Conservation (phyloP, 768 basidiomycete species). For the Chalciporus chontae region DNA sequence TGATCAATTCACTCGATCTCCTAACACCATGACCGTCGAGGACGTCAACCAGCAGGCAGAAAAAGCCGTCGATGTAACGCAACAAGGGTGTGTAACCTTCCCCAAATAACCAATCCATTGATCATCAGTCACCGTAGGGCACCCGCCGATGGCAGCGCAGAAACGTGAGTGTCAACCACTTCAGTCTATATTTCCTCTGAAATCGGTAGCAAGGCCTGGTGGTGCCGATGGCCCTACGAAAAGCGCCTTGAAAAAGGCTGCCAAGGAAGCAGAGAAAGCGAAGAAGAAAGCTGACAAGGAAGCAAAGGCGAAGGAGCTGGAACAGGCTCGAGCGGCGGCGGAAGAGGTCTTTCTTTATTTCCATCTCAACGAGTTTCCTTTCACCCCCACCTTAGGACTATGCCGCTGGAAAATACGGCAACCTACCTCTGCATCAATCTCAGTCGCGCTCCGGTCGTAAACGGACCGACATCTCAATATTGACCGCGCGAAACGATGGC, state of each 20-base stretch:
- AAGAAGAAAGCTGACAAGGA: constrained; percentile 85
- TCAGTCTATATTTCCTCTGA: neutral
- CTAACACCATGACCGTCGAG: constrained; percentile 13
- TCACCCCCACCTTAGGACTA: constrained; percentile 53
- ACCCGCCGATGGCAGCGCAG: constrained; percentile 8
- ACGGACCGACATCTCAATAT: constrained; percentile 60
- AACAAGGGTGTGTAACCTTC: constrained; percentile 4
- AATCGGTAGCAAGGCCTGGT: constrained; percentile 17
- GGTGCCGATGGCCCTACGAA: constrained; percentile 63
- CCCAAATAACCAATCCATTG: neutral
- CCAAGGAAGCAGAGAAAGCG: constrained; percentile 88
- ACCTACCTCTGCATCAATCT: constrained; percentile 88
- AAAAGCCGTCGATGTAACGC: neutral
- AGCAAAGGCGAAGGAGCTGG: constrained; percentile 73
- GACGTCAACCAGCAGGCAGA: neutral
- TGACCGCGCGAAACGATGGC: constrained; percentile 62
- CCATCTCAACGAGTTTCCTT: constrained; percentile 32
- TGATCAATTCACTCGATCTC: neutral
- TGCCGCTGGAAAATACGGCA: constrained; percentile 78
- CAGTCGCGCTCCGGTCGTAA: constrained; percentile 63
- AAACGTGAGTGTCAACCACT: constrained; percentile 6
- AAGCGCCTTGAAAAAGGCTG: constrained; percentile 86
- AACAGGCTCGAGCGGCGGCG: constrained; percentile 63
- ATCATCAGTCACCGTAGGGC: constrained; percentile 5
- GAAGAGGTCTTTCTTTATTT: constrained; percentile 39